Conservation (phyloP, 1,139 yeast genomes). For the Wickerhamomyces sp. region DNA sequence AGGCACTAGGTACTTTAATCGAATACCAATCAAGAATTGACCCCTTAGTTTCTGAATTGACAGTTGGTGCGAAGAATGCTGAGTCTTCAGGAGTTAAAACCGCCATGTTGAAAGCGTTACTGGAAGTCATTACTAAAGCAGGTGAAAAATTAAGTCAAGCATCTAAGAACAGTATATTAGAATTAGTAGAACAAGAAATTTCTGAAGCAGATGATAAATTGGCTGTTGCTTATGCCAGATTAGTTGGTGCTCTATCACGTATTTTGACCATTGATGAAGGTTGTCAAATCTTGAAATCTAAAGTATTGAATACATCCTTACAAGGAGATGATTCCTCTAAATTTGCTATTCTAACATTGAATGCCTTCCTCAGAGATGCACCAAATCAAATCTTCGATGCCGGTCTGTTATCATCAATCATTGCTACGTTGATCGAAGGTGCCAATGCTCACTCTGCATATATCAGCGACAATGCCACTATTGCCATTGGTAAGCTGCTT, state of each 20-base stretch:
- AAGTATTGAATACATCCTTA: slow-evolving; percentile 45
- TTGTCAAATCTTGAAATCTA: slow-evolving; percentile 49
- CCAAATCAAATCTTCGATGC: slow-evolving; percentile 55
- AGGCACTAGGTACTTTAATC: slow-evolving; percentile 82
- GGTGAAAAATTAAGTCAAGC: slow-evolving; percentile 73
- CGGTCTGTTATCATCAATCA: slow-evolving; percentile 45
- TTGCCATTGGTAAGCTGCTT: slow-evolving; percentile 81
- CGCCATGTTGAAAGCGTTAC: slow-evolving; percentile 81
- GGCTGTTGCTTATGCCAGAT: slow-evolving; percentile 71
- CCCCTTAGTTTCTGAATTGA: slow-evolving; percentile 81
- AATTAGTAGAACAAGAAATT: slow-evolving; percentile 74
- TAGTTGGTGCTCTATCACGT: slow-evolving; percentile 73
- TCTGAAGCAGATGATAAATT: slow-evolving; percentile 50
- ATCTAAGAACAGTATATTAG: slow-evolving; percentile 65
- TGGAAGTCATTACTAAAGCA: slow-evolving; percentile 78
- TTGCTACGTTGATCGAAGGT: slow-evolving; percentile 44
- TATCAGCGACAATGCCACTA: slow-evolving; percentile 71
- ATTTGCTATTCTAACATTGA: slow-evolving; percentile 69
- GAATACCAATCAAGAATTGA: slow-evolving; percentile 92
- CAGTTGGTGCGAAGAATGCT: slow-evolving; percentile 64
- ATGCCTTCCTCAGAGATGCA: slow-evolving; percentile 76
- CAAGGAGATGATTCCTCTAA: slow-evolving; percentile 40
- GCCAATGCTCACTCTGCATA: slow-evolving; percentile 45
- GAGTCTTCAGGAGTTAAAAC: slow-evolving; percentile 66
- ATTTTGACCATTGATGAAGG: slow-evolving; percentile 68